phyloP scores from a whole-genome alignment of 139 green algal species.

The Closterium sp. region DNA sequence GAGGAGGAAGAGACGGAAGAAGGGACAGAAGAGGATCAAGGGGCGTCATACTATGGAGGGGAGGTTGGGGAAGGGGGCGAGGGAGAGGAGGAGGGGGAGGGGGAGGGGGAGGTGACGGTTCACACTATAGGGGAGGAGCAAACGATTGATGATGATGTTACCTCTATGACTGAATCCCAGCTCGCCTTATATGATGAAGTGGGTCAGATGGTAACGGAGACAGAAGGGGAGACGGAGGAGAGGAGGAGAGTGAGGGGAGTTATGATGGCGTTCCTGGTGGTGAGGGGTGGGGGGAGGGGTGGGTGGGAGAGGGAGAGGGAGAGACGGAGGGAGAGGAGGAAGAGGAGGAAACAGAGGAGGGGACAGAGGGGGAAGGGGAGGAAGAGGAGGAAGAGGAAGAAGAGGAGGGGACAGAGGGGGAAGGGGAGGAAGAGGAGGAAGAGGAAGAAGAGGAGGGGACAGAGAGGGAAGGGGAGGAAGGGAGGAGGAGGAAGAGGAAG shows the following conservation, averaged over 20 bases:
- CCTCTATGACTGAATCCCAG: not conserved
- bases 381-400: not conserved
- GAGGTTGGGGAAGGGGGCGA: not conserved
- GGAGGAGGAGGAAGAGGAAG: not conserved
- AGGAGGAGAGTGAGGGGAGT: constrained; percentile 1
- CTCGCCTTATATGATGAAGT: not conserved
- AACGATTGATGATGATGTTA: not conserved
- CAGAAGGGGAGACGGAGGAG: constrained; percentile 2
- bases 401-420: not conserved
- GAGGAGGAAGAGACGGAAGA: not conserved
- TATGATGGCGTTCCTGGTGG: not conserved
- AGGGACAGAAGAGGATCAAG: not conserved
- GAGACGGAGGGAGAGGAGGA: not conserved
- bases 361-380: not conserved
- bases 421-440: not conserved
- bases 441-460: not conserved
- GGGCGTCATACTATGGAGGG: not conserved
- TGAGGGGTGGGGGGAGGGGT: not conserved
- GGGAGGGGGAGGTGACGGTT: not conserved
- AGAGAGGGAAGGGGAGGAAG: not conserved
- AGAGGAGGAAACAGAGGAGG: not conserved
- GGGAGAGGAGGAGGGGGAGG: not conserved
- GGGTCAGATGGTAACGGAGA: not conserved
- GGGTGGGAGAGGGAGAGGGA: not conserved
- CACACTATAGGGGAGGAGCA: not conserved